A percentile compares a stretch with the other conserved stretches of the same genome.
phyloP scores from a whole-genome alignment of 2,329 filamentous ascomycete genomes.

The Pseudogymnoascus sp. region DNA sequence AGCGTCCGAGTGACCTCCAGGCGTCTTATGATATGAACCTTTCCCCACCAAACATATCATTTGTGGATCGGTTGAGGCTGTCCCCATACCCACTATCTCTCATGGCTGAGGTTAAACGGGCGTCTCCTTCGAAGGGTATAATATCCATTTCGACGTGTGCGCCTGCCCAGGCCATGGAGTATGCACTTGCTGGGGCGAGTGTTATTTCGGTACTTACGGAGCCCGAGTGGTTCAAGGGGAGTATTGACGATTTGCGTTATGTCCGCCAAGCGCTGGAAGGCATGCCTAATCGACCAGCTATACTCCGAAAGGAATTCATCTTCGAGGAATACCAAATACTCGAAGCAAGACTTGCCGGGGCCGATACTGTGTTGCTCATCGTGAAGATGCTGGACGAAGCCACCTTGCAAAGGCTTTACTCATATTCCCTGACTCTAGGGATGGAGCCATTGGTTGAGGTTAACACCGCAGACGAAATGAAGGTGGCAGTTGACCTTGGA shows the following conservation, averaged over 20 bases:
- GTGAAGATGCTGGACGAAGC: conserved; percentile 91
- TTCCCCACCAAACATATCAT: conserved; percentile 75
- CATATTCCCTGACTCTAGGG: conserved; percentile 80
- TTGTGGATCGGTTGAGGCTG: conserved; percentile 70
- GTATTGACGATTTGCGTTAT: conserved; percentile 82
- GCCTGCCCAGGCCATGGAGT: conserved; percentile 81
- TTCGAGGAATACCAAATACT: conserved; percentile 98
- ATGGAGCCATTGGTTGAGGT: conserved; percentile 99
- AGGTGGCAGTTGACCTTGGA: conserved; percentile 75
- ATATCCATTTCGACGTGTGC: conserved; percentile 85
- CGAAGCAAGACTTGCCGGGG: conserved; percentile 85
- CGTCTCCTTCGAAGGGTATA: conserved; percentile 90
- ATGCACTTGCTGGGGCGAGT: conserved; percentile 89
- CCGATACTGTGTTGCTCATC: conserved; percentile 90
- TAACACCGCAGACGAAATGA: conserved; percentile 90
- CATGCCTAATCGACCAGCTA: conserved; percentile 85
- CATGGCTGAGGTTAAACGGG: conserved; percentile 96
- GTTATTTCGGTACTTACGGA: conserved; percentile 98
- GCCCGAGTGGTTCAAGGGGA: conserved; percentile 98
- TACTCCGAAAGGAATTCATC: conserved; percentile 92
- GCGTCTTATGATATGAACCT: conserved; percentile 79
- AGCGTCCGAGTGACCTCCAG: conserved; percentile 75
- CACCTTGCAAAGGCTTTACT: conserved; percentile 70
- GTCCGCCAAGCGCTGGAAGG: conserved; percentile 84
- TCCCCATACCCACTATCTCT: conserved; percentile 85